Conservation (phyloP, 129 eudicot genomes). For the Flaveria brownii region DNA sequence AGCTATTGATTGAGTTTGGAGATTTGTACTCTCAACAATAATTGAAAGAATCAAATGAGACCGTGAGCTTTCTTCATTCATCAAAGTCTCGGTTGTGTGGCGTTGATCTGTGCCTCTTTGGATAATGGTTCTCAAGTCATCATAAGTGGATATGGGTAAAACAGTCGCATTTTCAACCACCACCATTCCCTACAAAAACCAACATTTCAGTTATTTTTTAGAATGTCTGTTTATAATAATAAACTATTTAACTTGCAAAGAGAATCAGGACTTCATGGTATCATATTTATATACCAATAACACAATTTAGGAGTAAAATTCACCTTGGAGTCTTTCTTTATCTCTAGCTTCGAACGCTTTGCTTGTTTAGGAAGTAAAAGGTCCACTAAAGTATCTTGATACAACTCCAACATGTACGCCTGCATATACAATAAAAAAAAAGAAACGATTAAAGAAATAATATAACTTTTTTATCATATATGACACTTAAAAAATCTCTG, state of each 20-base stretch:
- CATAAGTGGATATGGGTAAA: conserved; percentile 67
- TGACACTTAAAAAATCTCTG: neutral
- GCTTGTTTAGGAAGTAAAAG: conserved; percentile 77
- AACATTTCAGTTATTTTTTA: neutral
- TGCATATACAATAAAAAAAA: conserved; percentile 31
- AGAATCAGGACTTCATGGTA: neutral
- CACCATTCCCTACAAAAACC: conserved; percentile 78
- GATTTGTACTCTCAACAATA: conserved; percentile 83
- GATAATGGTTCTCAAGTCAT: conserved; percentile 67
- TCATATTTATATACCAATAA: neutral
- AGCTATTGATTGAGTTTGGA: conserved; percentile 89
- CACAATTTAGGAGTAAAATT: neutral
- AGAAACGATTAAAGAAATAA: no score
- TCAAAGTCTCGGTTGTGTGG: conserved; percentile 84
- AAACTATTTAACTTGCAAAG: neutral
- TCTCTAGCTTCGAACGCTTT: conserved; percentile 69
- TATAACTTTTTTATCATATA: neutral
- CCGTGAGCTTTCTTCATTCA: conserved; percentile 96
- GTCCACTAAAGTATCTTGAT: conserved; percentile 91
- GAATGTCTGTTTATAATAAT: neutral
- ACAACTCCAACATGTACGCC: conserved; percentile 94
- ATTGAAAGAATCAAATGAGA: conserved; percentile 89
- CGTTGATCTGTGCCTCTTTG: conserved; percentile 95
- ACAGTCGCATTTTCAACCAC: conserved; percentile 78
- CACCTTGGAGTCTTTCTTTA: conserved; percentile 95